Conservation (phyloP, 768 basidiomycete species). For the Leccinum longicurvipes region DNA sequence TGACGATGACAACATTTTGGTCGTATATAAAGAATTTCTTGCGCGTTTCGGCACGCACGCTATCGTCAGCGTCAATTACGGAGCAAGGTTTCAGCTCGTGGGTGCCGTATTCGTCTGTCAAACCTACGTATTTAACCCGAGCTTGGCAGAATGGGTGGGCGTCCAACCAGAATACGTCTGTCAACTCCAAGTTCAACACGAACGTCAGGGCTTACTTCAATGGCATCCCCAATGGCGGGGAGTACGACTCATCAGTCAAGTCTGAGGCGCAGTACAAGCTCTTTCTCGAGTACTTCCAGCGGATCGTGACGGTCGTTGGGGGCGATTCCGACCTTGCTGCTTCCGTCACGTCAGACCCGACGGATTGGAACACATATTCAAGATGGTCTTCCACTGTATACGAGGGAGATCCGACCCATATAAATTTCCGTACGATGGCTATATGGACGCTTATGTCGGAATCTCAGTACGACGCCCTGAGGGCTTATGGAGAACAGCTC, state of each 20-base stretch:
- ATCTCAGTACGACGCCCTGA: background rate
- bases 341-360: background rate
- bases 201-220: slow-evolving; percentile 3
- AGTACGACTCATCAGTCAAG: slow-evolving; percentile 1
- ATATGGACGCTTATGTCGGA: slow-evolving; percentile 3
- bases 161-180: background rate
- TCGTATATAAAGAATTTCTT: background rate
- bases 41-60: slow-evolving; percentile 2
- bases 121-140: background rate
- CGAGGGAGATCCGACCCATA: background rate
- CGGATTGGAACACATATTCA: background rate
- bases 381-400: background rate
- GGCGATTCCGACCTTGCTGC: background rate
- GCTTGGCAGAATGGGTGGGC: slow-evolving; percentile 1
- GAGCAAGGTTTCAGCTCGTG: slow-evolving; percentile 4
- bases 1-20: background rate
- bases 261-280: slow-evolving; percentile 3
- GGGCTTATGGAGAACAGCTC: background rate
- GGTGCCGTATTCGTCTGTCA: background rate
- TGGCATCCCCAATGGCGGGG: slow-evolving; percentile 1
- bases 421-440: background rate
- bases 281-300: slow-evolving; percentile 6
- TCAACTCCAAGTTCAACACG: slow-evolving; percentile 2
- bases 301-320: background rate
- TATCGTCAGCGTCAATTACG: slow-evolving; percentile 1